Evolutionary conservation across 441 rosid species (phyloP), one percentile per base, ranked within the genome.

Genomic region (Gossypium davidsonii): DNA sequence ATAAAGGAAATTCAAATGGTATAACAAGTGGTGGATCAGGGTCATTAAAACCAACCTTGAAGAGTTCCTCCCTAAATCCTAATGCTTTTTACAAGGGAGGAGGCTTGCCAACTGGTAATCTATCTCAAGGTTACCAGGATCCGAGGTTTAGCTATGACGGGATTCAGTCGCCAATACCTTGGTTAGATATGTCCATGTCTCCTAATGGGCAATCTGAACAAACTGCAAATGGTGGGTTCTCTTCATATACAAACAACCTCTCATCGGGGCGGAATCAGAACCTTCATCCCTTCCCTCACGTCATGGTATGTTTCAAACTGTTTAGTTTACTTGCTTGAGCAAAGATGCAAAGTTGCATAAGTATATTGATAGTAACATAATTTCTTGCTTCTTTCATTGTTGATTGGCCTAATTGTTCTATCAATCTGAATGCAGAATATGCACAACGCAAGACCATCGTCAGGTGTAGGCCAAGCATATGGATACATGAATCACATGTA

Each of bases 401-500:
- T 1, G 15, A 17, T 31, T 31, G 49, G 17, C 26, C 60, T 28
- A 18, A 69, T 52, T 51, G 44, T 25, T 75, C 67, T 62, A 55
- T 60, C 14, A 18, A 60, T 63, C 28, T 20, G 55, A 68, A 62
- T 23, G 17, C 87, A 86, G 90, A 85, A 79, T 76, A 78, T 83
- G 77, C 83, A 78, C 31, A 84, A 77, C 31, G 70, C 83, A 17
- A 84, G 85, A 75, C 85, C 85, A 3, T 57, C 80, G 21, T 58
- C 76, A 28, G 85, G 80, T 63, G 63, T 78, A 39, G 88, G 80
- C 3, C 79, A 84, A n/a, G 56, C 85, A 12, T 75, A 42, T 78
- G 90, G 85, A 56, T 85, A 72, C 18, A 82, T 76, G 77, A 87
- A 84, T 18, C 86, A 83, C 62, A n/a, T 85, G 81, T 88, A 84